phyloP scores from a whole-genome alignment of 2,329 filamentous ascomycete species.

The Hymenoscyphus albidus region DNA sequence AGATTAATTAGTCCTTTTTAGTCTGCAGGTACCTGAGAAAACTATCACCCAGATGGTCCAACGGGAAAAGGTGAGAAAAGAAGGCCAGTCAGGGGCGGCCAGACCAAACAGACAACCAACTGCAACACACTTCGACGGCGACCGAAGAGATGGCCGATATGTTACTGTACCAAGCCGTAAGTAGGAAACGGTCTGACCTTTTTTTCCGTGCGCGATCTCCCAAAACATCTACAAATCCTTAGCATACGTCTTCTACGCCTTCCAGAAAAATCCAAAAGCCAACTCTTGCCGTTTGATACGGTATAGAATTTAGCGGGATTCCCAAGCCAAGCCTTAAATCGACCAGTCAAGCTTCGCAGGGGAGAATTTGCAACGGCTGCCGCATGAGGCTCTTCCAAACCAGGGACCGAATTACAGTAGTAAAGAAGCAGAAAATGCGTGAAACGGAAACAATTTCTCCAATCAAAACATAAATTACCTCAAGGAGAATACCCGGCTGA shows the following conservation, averaged over 20 bases:
- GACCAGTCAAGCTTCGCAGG: neutral
- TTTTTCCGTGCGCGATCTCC: neutral
- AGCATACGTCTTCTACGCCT: neutral
- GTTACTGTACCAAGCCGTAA: neutral
- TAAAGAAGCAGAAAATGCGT: neutral
- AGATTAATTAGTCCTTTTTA: neutral
- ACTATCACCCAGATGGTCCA: neutral
- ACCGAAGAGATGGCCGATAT: conserved; percentile 1
- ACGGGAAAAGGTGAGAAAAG: neutral
- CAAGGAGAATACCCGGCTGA: neutral
- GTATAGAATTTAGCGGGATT: neutral
- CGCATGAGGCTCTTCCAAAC: conserved; percentile 1
- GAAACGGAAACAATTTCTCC: neutral
- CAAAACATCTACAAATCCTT: neutral
- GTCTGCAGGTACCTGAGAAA: neutral
- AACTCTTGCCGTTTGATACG: neutral
- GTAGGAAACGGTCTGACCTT: neutral
- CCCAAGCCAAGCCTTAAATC: neutral
- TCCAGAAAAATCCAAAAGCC: neutral
- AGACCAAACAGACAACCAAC: neutral
- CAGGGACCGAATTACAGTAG: neutral
- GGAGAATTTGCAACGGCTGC: neutral
- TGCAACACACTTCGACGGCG: neutral
- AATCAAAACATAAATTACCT: neutral
- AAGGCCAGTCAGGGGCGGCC: neutral